Base-by-base conservation (phyloP, 2,329 filamentous ascomycete species). In the Paramyrothecium roridum region DNA sequence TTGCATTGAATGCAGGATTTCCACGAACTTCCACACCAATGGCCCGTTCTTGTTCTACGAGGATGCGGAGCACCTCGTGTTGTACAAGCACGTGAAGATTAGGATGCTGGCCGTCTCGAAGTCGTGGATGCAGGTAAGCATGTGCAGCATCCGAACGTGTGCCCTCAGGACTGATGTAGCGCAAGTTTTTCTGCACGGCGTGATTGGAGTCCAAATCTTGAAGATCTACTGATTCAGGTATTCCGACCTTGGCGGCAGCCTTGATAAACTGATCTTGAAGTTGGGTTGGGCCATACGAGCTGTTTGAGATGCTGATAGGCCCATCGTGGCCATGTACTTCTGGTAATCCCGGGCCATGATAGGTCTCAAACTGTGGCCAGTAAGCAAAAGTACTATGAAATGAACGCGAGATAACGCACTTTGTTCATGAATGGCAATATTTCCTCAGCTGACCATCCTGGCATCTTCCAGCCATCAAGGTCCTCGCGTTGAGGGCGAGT, bases 271-370 rank as follows among this genome's bases (percentile, higher is more conserved):
- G 71, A 10, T 76, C 67, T 55, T 79, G 74, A n/a, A 73, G 69
- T 3, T 61, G 54, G 26, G 67, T 72, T 4, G 67, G 70, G 19
- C 69, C 64, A 62, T 71, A 81, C 0, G 75, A 75, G 34, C 80
- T 78, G 37, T 73, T 71, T 2, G 78, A 80, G 16, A 86, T 66
- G 22, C 80, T 69, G 22, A 84, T 73, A 0, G 81, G 81, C 0
- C 82, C 82, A 40, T 75, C 67, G 48, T 71, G 63, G 7, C 82
- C 82, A 58, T 84, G 82, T 2, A 58, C 59, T 3, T 52, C 54
- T 2, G 50, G 34, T 3, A 43, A 53, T 17, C 63, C 61, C 8
- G 61, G 54, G 30, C 64, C 63, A 34, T 65, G 61, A 52, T 66
- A 66, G 19, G 62, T 64, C 51, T 66, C 64, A 16, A 65, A 58